phyloP scores from a whole-genome alignment of 305 asterid genomes.

The Rubia balearica region DNA sequence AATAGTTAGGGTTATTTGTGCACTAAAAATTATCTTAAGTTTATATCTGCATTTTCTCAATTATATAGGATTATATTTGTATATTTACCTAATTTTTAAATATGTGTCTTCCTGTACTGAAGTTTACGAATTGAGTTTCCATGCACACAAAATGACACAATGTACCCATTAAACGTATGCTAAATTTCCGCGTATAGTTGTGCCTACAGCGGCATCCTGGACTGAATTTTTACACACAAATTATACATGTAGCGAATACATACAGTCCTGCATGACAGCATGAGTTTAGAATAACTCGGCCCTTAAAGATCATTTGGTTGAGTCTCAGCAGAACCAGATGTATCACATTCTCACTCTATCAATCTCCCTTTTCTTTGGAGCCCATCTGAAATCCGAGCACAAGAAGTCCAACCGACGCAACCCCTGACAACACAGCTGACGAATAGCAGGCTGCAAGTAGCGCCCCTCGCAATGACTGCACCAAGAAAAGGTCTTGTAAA shows the following conservation, averaged over 20 bases:
- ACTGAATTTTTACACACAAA: not conserved
- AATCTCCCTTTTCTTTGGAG: conserved; percentile 45
- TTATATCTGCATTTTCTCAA: no score
- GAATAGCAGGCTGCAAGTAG: conserved; percentile 52
- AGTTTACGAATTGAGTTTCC: no score
- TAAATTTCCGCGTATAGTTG: no score
- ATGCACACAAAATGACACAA: no score
- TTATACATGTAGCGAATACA: not conserved
- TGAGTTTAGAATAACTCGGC: not conserved
- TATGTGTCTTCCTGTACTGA: no score
- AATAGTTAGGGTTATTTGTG: no score
- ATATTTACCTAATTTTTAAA: no score
- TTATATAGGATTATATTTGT: no score
- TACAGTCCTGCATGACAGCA: not conserved
- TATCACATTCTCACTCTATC: not conserved
- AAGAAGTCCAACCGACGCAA: conserved; percentile 55
- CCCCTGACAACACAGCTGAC: conserved; percentile 53
- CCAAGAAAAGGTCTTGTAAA: conserved; percentile 5
- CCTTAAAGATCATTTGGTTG: not conserved
- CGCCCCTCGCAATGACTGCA: conserved; percentile 79
- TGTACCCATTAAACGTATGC: no score
- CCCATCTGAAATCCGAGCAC: conserved; percentile 58
- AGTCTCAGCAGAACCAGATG: not conserved
- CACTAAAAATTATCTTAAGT: no score
- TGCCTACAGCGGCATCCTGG: not conserved